These are phyloP conservation scores for Cystobasidium onofrii DNA, from an alignment of 768 basidiomycete genomes.

Conservation along the genomic window DNA sequence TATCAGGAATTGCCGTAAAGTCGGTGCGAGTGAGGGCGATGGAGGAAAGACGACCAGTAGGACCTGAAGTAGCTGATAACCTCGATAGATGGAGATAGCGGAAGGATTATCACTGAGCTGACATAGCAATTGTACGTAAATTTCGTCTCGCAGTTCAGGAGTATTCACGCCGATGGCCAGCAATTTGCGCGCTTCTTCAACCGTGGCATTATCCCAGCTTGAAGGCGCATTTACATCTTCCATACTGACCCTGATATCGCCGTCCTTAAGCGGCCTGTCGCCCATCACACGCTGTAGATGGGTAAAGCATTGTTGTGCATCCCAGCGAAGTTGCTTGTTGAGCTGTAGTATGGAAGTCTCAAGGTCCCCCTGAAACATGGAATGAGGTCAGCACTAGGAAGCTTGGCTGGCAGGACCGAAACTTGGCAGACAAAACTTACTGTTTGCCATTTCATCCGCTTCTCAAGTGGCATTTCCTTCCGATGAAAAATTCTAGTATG, in stretches of 20 bases:
- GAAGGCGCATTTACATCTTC: conserved; percentile 17
- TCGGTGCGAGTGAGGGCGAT: conserved; percentile 11
- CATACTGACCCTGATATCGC: neutral
- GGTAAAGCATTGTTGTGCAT: conserved; percentile 26
- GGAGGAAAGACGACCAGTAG: conserved; percentile 20
- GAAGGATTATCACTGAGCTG: conserved; percentile 29
- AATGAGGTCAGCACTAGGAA: neutral
- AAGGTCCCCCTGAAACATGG: neutral
- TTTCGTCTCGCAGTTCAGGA: conserved; percentile 22
- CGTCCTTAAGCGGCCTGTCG: neutral
- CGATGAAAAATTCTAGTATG: neutral
- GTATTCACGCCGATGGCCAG: neutral
- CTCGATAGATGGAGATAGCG: conserved; percentile 22
- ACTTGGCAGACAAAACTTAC: neutral
- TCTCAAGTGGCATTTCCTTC: neutral
- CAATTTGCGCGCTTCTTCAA: conserved; percentile 21
- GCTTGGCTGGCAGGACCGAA: neutral
- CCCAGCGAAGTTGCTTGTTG: conserved; percentile 11
- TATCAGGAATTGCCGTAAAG: conserved; percentile 10
- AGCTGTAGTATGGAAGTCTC: conserved; percentile 19
- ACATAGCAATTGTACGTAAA: conserved; percentile 22
- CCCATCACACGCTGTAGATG: conserved; percentile 26
- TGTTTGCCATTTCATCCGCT: neutral
- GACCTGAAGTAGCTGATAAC: conserved; percentile 23
- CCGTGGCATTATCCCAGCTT: conserved; percentile 11